phyloP scores from a whole-genome alignment of 768 basidiomycete species.

The Pholiota conissans region DNA sequence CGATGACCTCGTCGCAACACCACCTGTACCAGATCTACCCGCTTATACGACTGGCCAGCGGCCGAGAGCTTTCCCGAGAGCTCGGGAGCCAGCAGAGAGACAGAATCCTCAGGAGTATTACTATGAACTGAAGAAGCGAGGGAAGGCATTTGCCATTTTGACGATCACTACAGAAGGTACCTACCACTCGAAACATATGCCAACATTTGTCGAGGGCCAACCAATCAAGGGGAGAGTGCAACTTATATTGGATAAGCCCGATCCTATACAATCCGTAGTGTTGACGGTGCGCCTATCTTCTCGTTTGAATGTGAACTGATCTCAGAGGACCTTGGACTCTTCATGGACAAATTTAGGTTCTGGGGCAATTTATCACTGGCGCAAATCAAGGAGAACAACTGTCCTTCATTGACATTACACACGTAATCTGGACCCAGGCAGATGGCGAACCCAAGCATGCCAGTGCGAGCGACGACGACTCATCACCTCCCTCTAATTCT shows the following conservation, averaged over 20 bases:
- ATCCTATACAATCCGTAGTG: constrained; percentile 47
- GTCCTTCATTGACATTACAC: constrained; percentile 35
- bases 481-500: not conserved
- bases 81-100: not conserved
- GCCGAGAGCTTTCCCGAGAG: not conserved
- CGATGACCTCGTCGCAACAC: constrained; percentile 4
- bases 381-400: constrained; percentile 29
- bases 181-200: constrained; percentile 33
- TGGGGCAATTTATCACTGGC: constrained; percentile 17
- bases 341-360: constrained; percentile 4
- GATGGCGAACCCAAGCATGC: constrained; percentile 25
- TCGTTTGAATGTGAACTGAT: not conserved
- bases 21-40: constrained; percentile 3
- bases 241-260: constrained; percentile 36
- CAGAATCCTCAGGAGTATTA: constrained; percentile 26
- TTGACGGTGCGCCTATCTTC: constrained; percentile 41
- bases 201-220: constrained; percentile 35
- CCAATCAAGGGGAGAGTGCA: constrained; percentile 34
- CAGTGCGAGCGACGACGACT: not conserved
- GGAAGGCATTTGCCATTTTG: constrained; percentile 49
- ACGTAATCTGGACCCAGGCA: constrained; percentile 35
- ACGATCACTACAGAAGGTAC: constrained; percentile 43
- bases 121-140: constrained; percentile 25
- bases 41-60: constrained; percentile 4
- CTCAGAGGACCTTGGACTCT: constrained; percentile 10